Evolutionary conservation across 2,329 filamentous ascomycete genomes (phyloP).

Genomic region (Pseudocercospora fijiensis): DNA sequence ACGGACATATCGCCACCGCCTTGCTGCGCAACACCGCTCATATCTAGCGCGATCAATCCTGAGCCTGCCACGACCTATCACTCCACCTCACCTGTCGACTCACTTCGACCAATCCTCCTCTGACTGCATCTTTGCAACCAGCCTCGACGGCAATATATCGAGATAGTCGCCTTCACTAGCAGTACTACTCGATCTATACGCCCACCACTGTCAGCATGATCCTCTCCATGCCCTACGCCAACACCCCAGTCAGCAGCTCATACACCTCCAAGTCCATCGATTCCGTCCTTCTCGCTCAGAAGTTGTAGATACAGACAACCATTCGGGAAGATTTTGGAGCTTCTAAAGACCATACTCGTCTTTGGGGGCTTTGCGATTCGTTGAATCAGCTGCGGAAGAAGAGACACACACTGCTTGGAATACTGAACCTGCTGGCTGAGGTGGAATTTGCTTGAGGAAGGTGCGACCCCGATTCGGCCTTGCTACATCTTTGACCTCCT

Average conservation of each 20-base stretch:
- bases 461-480: background rate
- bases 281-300: slow-evolving; percentile 19
- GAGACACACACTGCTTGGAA: slow-evolving; percentile 27
- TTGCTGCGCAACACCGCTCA: slow-evolving; percentile 4
- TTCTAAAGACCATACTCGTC: slow-evolving; percentile 10
- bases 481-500: background rate
- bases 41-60: slow-evolving; percentile 14
- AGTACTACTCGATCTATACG: slow-evolving; percentile 21
- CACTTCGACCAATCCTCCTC: slow-evolving; percentile 6
- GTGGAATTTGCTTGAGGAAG: background rate
- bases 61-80: slow-evolving; percentile 17
- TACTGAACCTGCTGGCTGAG: slow-evolving; percentile 16
- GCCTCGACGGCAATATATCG: slow-evolving; percentile 23
- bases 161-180: slow-evolving; percentile 31
- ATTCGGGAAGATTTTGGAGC: slow-evolving; percentile 10
- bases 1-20: slow-evolving; percentile 17
- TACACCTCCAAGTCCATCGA: slow-evolving; percentile 32
- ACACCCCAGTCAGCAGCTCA: slow-evolving; percentile 29
- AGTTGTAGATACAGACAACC: slow-evolving; percentile 23
- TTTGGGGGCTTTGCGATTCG: slow-evolving; percentile 9
- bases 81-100: slow-evolving; percentile 7
- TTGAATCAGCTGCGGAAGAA: slow-evolving; percentile 19
- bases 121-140: slow-evolving; percentile 24
- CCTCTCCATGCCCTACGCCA: slow-evolving; percentile 22
- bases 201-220: slow-evolving; percentile 28